phyloP scores from a whole-genome alignment of 2,329 filamentous ascomycete species.

The Aurifilum marmelostoma region DNA sequence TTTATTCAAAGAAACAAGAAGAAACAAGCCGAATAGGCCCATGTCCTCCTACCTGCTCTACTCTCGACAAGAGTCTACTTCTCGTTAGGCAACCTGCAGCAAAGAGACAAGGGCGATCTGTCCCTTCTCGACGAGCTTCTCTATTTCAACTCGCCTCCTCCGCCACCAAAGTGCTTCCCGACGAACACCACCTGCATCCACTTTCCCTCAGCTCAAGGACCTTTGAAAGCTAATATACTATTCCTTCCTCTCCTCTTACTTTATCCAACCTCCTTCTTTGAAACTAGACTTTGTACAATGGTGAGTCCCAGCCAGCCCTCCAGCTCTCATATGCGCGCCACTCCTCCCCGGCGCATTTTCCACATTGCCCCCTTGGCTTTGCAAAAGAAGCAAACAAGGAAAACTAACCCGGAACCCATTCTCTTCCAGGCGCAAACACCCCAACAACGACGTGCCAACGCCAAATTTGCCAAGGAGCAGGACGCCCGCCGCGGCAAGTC shows the following conservation, averaged over 20 bases:
- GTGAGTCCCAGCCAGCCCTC: slow-evolving; percentile 14
- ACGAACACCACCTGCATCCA: slow-evolving; percentile 6
- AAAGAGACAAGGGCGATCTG: slow-evolving; percentile 19
- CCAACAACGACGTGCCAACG: slow-evolving; percentile 79
- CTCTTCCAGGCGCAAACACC: slow-evolving; percentile 74
- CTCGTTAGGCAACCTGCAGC: not conserved
- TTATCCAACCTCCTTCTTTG: not conserved
- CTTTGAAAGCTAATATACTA: not conserved
- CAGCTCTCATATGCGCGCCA: not conserved
- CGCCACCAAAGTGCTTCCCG: not conserved
- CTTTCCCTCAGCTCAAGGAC: not conserved
- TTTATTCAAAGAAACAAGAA: slow-evolving; percentile 1
- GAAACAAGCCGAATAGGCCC: not conserved
- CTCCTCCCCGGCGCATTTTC: not conserved
- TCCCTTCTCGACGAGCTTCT: slow-evolving; percentile 17
- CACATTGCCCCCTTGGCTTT: not conserved
- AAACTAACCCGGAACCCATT: not conserved
- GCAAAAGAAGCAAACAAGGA: not conserved
- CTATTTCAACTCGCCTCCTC: slow-evolving; percentile 12
- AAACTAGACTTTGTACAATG: slow-evolving; percentile 16
- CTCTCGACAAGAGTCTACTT: not conserved
- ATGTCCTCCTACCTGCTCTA: not conserved
- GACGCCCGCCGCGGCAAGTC: slow-evolving; percentile 76
- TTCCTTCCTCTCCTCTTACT: not conserved
- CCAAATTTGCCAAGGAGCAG: slow-evolving; percentile 75